Evolutionary conservation across 2,329 filamentous ascomycete species (phyloP).

Genomic region (Trichophyton simii): DNA sequence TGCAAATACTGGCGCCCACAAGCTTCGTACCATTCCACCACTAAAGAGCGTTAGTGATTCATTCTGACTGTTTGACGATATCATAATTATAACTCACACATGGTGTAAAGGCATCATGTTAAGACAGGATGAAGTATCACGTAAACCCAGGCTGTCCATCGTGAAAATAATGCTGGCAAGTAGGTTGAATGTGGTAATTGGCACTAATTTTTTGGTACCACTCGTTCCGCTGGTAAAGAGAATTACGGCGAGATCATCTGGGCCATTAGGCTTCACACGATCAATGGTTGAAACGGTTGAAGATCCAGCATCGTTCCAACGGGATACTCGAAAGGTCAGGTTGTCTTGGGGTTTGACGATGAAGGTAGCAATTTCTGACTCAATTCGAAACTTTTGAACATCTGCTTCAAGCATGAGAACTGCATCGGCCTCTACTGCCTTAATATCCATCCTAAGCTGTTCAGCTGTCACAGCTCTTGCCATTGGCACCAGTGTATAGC

Average conservation of each 20-base stretch:
- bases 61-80: too few relatives aligned
- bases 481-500: slow-evolving; percentile 1
- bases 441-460: not conserved
- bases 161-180: not conserved
- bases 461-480: not conserved
- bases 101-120: slow-evolving; percentile 6
- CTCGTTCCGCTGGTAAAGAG: slow-evolving; percentile 6
- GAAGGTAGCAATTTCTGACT: not conserved
- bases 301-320: not conserved
- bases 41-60: not conserved
- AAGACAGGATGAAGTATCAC: not conserved
- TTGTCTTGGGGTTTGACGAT: not conserved
- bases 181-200: not conserved
- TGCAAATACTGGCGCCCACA: not conserved
- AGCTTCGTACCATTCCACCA: not conserved
- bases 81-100: not conserved
- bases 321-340: not conserved
- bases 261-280: not conserved
- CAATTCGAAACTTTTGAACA: not conserved
- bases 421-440: not conserved
- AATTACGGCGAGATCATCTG: slow-evolving; percentile 2
- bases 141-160: not conserved
- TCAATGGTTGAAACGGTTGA: too few relatives aligned
- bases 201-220: slow-evolving; percentile 2
- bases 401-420: not conserved